These are phyloP conservation scores for Pseudevernia furfuracea DNA, from an alignment of 495 filamentous ascomycete species.

Conservation along the genomic window DNA sequence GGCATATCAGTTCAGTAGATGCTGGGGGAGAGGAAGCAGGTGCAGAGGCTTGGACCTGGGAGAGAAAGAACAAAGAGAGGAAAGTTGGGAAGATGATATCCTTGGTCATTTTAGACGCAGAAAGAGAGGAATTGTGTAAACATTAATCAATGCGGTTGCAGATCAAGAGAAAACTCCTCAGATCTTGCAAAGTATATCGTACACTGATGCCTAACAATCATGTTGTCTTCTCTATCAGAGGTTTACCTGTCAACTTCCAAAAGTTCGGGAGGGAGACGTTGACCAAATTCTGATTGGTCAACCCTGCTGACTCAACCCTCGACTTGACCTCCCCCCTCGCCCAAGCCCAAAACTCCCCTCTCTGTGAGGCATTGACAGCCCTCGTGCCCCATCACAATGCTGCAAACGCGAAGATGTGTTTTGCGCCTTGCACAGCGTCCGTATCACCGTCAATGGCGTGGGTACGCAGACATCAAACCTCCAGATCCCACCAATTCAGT, in stretches of 20 bases:
- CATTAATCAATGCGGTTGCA: no score
- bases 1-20: constrained; percentile 51
- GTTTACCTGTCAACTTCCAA: constrained; percentile 5
- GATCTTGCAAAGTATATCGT: background rate
- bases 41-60: background rate
- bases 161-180: background rate
- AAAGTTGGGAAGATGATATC: background rate
- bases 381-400: constrained; percentile 9
- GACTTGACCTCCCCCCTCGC: background rate
- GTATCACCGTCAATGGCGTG: constrained; percentile 13
- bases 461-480: constrained; percentile 15
- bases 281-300: constrained; percentile 10
- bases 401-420: constrained; percentile 12
- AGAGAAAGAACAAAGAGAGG: background rate
- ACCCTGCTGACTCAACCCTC: constrained; percentile 12
- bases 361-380: constrained; percentile 5
- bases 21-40: constrained; percentile 24
- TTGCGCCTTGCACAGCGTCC: constrained; percentile 10
- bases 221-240: background rate
- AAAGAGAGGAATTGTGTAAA: no score
- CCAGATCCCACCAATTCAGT: constrained; percentile 17
- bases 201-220: background rate
- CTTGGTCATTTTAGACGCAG: constrained; percentile 14
- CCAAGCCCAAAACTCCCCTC: background rate
- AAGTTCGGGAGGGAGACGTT: background rate